Base-by-base conservation (phyloP, 2,329 filamentous ascomycete genomes). In the Ceratocystis albifundus region DNA sequence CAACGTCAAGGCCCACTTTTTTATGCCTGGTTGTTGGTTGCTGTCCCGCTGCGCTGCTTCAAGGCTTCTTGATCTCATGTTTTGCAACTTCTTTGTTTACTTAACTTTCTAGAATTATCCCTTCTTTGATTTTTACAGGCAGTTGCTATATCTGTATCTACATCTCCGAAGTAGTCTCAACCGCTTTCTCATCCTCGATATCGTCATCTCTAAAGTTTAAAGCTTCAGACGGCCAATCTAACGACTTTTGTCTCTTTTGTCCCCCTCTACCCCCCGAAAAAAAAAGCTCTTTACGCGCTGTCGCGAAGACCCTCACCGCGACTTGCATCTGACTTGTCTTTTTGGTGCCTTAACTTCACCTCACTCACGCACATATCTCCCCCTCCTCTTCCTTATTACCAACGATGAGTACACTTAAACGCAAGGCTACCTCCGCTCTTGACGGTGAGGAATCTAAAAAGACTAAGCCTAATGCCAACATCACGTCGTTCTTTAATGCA, bases 401-500 rank as follows among this genome's bases (percentile, higher is more conserved):
- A 44, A 72, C 68, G 66, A 84, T 84, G 81, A 80, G 81, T 61
- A 78, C 81, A 10, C 76, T 84, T 69, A 90, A 90, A 77, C 85
- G 88, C 71, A 89, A 89, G 77, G 82, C 82, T 55, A 78, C 75
- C 66, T 77, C 79, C 65, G 72, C 79, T 25, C 70, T 76, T 4
- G 72, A 76, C 10, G 75, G 75, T 32, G 70, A 74, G 0, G 84
- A 87, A 55, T 72, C 80, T 59, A 92, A 92, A 75, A 92, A 91
- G 74, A 74, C 85, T 67, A 90, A 87, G 76, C 79, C 82, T 65
- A 88, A 94, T 72, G 84, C 81, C 69, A 91, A 81, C 77, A 96
- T 99, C 73, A 92, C 87, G 32, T 89, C 90, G 17, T 97, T 97
- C 80, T 97, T 99, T 72, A 83, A 85, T 15, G 80, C 83, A 20